Evolutionary conservation across 129 eudicot genomes (phyloP).

Genomic region (Lonicera japonica): DNA sequence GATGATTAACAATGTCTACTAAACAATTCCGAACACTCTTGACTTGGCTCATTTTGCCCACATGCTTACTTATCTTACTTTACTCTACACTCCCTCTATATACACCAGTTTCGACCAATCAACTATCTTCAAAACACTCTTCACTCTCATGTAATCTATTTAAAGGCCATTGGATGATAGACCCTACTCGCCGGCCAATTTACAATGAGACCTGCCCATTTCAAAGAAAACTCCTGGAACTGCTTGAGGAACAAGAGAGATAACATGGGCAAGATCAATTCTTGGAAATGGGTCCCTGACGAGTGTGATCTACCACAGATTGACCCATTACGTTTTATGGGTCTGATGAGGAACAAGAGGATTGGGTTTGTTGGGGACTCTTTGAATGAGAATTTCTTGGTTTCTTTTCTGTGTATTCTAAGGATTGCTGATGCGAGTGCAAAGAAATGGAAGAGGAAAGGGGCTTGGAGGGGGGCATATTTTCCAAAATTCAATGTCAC

Average conservation of each 20-base stretch:
- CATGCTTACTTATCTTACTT: conserved; percentile 38
- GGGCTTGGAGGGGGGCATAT: conserved; percentile 91
- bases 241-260: conserved; percentile 52
- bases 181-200: conserved; percentile 56
- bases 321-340: conserved; percentile 51
- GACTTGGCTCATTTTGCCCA: conserved; percentile 40
- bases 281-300: conserved; percentile 89
- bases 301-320: conserved; percentile 52
- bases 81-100: conserved; percentile 49
- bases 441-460: conserved; percentile 88
- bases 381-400: conserved; percentile 85
- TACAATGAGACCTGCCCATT: conserved; percentile 71
- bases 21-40: conserved; percentile 40
- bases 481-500: conserved; percentile 79
- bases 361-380: conserved; percentile 95
- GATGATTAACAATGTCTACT: conserved; percentile 29
- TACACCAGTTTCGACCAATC: conserved; percentile 19
- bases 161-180: conserved; percentile 63
- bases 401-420: conserved; percentile 60
- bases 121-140: conserved; percentile 15
- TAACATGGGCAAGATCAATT: conserved; percentile 64
- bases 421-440: conserved; percentile 75
- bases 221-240: conserved; percentile 70
- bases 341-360: conserved; percentile 49
- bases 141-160: conserved; percentile 44